Evolutionary conservation across 2,329 filamentous ascomycete species (phyloP).

Genomic region (Stylonectria norvegica): DNA sequence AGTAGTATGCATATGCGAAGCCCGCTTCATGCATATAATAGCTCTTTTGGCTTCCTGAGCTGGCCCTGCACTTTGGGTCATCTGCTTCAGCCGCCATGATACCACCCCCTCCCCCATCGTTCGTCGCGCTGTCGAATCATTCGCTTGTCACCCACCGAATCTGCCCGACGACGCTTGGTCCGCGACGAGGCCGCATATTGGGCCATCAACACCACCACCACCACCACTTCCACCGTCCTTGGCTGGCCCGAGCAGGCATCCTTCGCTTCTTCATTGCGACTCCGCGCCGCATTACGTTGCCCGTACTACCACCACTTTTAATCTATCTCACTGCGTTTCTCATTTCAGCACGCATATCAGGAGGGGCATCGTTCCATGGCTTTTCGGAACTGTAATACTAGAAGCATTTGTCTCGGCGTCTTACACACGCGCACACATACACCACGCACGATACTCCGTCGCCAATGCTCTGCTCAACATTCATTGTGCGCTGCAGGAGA

Average conservation of each 20-base stretch:
- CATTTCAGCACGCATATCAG: constrained; percentile 12
- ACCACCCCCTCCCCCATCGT: neutral
- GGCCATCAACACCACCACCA: constrained; percentile 8
- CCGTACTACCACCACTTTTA: constrained; percentile 23
- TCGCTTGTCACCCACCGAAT: constrained; percentile 19
- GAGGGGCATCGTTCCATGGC: constrained; percentile 18
- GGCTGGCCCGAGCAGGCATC: constrained; percentile 27
- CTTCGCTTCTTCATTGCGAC: constrained; percentile 21
- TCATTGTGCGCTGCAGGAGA: constrained; percentile 5
- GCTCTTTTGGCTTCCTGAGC: constrained; percentile 6
- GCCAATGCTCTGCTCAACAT: constrained; percentile 6
- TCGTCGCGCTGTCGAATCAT: constrained; percentile 20
- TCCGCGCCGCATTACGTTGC: constrained; percentile 14
- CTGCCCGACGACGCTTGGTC: constrained; percentile 6
- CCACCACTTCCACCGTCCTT: constrained; percentile 13
- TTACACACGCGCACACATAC: constrained; percentile 19
- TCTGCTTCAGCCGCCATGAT: constrained; percentile 7
- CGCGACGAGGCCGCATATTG: constrained; percentile 8
- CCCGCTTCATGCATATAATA: constrained; percentile 21
- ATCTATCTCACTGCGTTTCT: constrained; percentile 1
- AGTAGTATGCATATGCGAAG: constrained; percentile 21
- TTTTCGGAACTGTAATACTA: constrained; percentile 29
- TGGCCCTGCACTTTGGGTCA: constrained; percentile 8
- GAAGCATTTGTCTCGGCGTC: constrained; percentile 27
- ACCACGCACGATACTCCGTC: constrained; percentile 15